These are phyloP conservation scores for Scheffersomyces segobiensis DNA, from an alignment of 1,139 yeast genomes.

Conservation along the genomic window DNA sequence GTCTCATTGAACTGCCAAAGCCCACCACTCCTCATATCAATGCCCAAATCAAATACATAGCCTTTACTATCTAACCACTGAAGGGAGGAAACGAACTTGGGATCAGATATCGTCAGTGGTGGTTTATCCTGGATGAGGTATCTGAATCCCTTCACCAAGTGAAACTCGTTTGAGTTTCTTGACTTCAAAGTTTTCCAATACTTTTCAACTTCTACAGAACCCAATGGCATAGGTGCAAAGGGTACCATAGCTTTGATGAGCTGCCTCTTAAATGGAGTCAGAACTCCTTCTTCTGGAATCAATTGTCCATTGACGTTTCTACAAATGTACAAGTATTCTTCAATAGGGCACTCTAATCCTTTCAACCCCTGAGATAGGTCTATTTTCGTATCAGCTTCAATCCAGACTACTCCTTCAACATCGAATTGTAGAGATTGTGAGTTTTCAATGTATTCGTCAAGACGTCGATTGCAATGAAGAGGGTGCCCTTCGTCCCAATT, in stretches of 20 bases:
- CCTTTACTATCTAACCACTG: conserved; percentile 27
- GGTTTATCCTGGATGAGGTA: conserved; percentile 44
- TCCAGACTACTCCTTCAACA: background rate
- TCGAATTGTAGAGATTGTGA: background rate
- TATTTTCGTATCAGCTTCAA: background rate
- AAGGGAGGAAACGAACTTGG: conserved; percentile 25
- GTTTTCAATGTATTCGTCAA: background rate
- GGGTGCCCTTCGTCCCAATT: background rate
- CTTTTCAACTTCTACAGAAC: background rate
- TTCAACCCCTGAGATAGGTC: background rate
- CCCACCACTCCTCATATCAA: conserved; percentile 37
- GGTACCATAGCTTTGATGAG: conserved; percentile 2
- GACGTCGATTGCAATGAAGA: background rate
- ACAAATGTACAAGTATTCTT: background rate
- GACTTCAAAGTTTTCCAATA: background rate
- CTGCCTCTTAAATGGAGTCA: background rate
- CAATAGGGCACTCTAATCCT: background rate
- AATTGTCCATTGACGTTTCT: background rate
- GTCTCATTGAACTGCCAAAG: conserved; percentile 40
- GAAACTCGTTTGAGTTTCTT: conserved; percentile 4
- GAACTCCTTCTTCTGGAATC: background rate
- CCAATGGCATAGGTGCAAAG: conserved; percentile 5
- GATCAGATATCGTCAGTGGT: conserved; percentile 24
- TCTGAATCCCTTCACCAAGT: conserved; percentile 32
- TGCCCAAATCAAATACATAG: conserved; percentile 39